phyloP scores from a whole-genome alignment of 2,329 filamentous ascomycete genomes.

The Cytospora schulzeri region DNA sequence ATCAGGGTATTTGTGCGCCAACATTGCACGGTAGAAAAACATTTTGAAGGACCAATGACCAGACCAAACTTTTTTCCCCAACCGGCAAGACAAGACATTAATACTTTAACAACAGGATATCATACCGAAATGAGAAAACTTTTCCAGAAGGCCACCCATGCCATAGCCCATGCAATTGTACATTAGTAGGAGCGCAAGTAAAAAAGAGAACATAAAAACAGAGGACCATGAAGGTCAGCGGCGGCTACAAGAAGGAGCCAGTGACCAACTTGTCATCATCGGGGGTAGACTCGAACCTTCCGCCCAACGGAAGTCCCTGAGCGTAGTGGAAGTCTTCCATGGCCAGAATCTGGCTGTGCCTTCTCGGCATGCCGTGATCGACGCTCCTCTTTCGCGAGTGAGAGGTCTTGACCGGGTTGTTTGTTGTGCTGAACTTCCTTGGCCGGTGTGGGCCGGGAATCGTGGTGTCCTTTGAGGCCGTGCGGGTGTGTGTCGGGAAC shows the following conservation, averaged over 20 bases:
- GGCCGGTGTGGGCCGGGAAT: conserved; percentile 13
- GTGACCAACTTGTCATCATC: conserved; percentile 22
- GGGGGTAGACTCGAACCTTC: conserved; percentile 26
- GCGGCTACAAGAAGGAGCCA: conserved; percentile 23
- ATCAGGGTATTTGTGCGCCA: conserved; percentile 26
- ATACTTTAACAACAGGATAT: not conserved
- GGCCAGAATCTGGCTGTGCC: conserved; percentile 26
- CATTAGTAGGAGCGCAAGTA: not conserved
- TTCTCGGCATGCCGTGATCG: conserved; percentile 20
- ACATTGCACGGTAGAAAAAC: conserved; percentile 12
- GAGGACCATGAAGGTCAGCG: not conserved
- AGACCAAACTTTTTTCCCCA: conserved; percentile 14
- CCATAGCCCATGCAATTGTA: not conserved
- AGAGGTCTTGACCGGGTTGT: conserved; percentile 24
- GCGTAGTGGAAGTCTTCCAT: conserved; percentile 14
- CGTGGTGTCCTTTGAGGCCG: conserved; percentile 16
- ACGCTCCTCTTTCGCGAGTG: conserved; percentile 23
- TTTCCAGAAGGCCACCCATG: not conserved
- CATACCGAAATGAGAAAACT: not conserved
- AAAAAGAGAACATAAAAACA: not conserved
- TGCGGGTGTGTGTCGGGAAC: conserved; percentile 17
- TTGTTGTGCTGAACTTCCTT: conserved; percentile 27
- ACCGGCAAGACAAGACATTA: conserved; percentile 7
- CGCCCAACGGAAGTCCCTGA: conserved; percentile 24
- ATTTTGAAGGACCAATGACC: conserved; percentile 7